Conservation (phyloP, 2,329 filamentous ascomycete genomes). For the Cordyceps tenuipes region DNA sequence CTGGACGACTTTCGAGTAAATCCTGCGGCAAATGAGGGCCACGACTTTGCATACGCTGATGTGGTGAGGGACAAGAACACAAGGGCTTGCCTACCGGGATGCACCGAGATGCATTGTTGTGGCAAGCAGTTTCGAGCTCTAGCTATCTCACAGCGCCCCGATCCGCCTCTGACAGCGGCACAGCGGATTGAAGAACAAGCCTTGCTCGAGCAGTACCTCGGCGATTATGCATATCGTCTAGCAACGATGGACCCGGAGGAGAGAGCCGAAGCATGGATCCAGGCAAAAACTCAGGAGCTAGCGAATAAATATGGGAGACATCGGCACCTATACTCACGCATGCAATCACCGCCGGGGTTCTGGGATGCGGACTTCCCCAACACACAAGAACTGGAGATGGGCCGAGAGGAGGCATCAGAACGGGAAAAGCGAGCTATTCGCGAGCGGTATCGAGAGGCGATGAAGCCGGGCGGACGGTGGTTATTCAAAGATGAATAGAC, state of each 20-base stretch:
- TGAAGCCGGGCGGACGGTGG: slow-evolving; percentile 68
- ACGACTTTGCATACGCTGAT: slow-evolving; percentile 64
- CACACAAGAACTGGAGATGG: slow-evolving; percentile 68
- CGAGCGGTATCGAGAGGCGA: slow-evolving; percentile 73
- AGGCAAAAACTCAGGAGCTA: slow-evolving; percentile 65
- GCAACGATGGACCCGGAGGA: slow-evolving; percentile 51
- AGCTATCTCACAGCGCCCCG: slow-evolving; percentile 43
- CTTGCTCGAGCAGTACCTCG: slow-evolving; percentile 49
- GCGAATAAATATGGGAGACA: slow-evolving; percentile 73
- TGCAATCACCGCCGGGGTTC: slow-evolving; percentile 72
- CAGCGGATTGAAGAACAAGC: slow-evolving; percentile 35
- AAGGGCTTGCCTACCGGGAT: slow-evolving; percentile 64
- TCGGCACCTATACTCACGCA: slow-evolving; percentile 62
- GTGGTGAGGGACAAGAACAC: slow-evolving; percentile 63
- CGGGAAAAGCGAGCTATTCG: slow-evolving; percentile 57
- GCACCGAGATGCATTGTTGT: slow-evolving; percentile 68
- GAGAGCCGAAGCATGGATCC: slow-evolving; percentile 58
- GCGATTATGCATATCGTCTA: slow-evolving; percentile 50
- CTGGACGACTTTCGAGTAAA: slow-evolving; percentile 79
- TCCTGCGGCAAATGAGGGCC: slow-evolving; percentile 59
- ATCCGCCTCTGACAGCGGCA: slow-evolving; percentile 27
- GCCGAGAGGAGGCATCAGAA: slow-evolving; percentile 56
- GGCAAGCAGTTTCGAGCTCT: slow-evolving; percentile 62
- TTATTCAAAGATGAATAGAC: slow-evolving; percentile 69
- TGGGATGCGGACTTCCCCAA: slow-evolving; percentile 86